Base-by-base conservation (phyloP, 2,329 filamentous ascomycete species). In the Didymella exigua region DNA sequence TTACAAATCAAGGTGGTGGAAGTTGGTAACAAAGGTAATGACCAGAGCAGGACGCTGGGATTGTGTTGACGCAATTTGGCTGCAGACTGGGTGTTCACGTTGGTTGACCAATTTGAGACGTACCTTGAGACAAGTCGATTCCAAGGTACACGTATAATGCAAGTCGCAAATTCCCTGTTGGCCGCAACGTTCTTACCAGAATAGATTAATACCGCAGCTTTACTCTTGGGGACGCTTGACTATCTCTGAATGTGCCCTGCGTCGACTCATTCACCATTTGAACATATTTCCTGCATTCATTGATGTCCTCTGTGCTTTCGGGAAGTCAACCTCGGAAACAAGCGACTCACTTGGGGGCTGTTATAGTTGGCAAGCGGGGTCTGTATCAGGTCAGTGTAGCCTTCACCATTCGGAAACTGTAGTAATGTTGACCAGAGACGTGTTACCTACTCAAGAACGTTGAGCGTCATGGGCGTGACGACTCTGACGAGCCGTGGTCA, bases 221-320 rank as follows among this genome's bases (percentile, higher is more conserved):
- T 36, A 9, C 11, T 36, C 33, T 9, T 36, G 16, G 33, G 33
- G 19, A 8, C 16, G 16, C n/a, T 10, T 36, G 33, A 36, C n/a
- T 5, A 54, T 58, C 16, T 58, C 50, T 6, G 38, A 50, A 23
- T 30, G 46, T 31, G 55, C 45, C 3, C 33, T 58, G 14, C 38
- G 46, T 9, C 16, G 19, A 10, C 36, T 58, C 5, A 38, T 58
- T 14, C 16, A 49, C 8, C 40, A 45, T 26, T 43, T 54, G 33
- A 34, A 47, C 13, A 52, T 53, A 16, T 58, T 58, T 44, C 55
- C 55, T 23, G 49, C 42, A 8, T 45, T 54, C n/a, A 29, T 50
- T 11, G 55, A 58, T 31, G 31, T 58, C 8, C 3, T 58, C 7
- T 50, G 50, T 40, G 55, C 55, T 5, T 58, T 58, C 30, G 55